Conservation (phyloP, 2,329 filamentous ascomycete species). For the Coniochaeta sp. region DNA sequence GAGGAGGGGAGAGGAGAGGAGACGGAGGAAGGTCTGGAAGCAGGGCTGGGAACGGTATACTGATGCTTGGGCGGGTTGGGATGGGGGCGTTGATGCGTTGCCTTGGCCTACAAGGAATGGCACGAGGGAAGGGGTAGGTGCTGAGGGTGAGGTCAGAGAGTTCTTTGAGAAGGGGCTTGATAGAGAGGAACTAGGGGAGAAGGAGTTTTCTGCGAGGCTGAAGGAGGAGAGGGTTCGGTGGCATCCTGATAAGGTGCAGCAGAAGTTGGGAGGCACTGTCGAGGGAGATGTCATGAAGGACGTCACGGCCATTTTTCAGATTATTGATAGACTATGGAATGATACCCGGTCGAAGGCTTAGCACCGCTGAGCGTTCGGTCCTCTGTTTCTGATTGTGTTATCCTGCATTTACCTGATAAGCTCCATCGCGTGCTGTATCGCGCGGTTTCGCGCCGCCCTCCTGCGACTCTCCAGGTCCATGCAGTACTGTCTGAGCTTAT, state of each 20-base stretch:
- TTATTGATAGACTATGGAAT: constrained; percentile 74
- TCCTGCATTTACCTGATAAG: too few relatives aligned
- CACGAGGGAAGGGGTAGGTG: constrained; percentile 45
- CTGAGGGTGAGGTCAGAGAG: constrained; percentile 48
- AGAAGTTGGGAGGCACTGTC: constrained; percentile 68
- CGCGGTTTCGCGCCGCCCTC: too few relatives aligned
- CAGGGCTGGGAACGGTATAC: constrained; percentile 59
- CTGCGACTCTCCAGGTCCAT: too few relatives aligned
- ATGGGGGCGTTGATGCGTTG: constrained; percentile 30
- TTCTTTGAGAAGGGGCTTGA: constrained; percentile 56
- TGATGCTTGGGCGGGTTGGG: constrained; percentile 52
- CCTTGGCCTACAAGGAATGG: constrained; percentile 70
- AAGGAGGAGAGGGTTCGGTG: constrained; percentile 85
- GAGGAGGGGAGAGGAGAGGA: constrained; percentile 56
- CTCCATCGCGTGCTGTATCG: too few relatives aligned
- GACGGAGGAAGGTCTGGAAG: constrained; percentile 43
- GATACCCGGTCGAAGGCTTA: constrained; percentile 35
- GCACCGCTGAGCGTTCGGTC: not conserved
- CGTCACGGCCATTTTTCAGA: constrained; percentile 87
- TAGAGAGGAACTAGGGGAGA: constrained; percentile 34
- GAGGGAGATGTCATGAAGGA: constrained; percentile 65
- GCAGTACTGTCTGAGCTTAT: too few relatives aligned
- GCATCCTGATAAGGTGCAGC: constrained; percentile 98
- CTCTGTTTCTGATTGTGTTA: not conserved
- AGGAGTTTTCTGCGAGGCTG: constrained; percentile 42